A percentile compares a stretch with the other conserved stretches of the same genome.
phyloP scores from a whole-genome alignment of 257 asterid genomes.

The Pogostemon cablin region DNA sequence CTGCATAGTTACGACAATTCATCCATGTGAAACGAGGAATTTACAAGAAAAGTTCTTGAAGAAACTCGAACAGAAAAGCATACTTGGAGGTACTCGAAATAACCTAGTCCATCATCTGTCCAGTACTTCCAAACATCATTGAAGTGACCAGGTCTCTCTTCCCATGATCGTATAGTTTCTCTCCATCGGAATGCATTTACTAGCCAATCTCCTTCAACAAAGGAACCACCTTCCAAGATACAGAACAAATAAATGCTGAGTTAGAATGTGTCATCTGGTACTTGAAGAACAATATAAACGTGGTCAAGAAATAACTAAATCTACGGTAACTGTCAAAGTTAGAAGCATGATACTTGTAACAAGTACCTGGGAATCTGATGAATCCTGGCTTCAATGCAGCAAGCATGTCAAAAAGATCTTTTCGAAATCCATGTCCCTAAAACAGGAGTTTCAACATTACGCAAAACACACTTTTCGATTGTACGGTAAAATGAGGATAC shows the following conservation, averaged over 20 bases:
- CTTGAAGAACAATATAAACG: background rate
- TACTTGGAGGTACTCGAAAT: constrained; percentile 84
- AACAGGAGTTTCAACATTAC: constrained; percentile 18
- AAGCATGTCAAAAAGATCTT: constrained; percentile 84
- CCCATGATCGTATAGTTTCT: constrained; percentile 88
- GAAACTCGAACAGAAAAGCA: constrained; percentile 11
- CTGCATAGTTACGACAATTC: constrained; percentile 45
- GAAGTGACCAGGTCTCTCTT: constrained; percentile 91
- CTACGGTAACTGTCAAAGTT: too few species aligned
- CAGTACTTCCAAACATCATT: constrained; percentile 95
- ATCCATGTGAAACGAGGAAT: constrained; percentile 10
- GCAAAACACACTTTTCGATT: constrained; percentile 1
- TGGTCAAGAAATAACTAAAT: too few species aligned
- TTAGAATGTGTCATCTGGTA: background rate
- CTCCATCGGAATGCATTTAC: constrained; percentile 88
- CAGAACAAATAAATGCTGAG: background rate
- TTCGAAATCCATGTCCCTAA: constrained; percentile 96
- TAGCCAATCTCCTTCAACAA: constrained; percentile 85
- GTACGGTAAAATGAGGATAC: background rate
- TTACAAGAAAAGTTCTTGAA: background rate
- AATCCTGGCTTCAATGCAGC: constrained; percentile 83
- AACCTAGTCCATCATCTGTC: constrained; percentile 99
- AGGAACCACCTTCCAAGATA: constrained; percentile 71
- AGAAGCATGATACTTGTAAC: too few species aligned
- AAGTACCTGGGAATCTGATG: constrained; percentile 88